Base-by-base conservation (phyloP, 179 eudicot species). In the Heliamphora ciliata region DNA sequence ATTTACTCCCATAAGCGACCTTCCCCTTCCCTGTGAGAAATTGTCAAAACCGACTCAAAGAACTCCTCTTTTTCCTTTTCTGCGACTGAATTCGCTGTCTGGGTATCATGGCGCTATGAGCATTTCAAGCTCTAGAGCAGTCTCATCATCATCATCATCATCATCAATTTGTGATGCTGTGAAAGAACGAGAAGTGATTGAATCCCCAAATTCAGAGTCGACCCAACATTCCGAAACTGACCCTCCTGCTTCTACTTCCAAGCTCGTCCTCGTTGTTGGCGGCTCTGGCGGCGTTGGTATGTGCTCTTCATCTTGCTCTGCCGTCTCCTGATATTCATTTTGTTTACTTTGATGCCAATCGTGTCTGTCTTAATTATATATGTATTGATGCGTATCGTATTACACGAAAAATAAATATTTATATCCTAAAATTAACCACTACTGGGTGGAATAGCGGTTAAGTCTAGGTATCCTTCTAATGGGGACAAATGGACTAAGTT, bases 251-350 rank as follows among this genome's bases (percentile, higher is more conserved):
- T 82, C 92, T 31, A 31, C 40, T 72, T 87, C 90, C 76, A 92
- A 95, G 89, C 78, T 90, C 51, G 96, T 95, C 84, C 96, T 95
- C 66, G 98, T 95, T 68, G 90, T 89, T 81, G 98, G 98, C 75
- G 98, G 94, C 85, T 83, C 97, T 18, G 98, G 98, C 18, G 98
- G 98, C 54, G 98, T 95, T n/a, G 98, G 98, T 94, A 88, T 47
- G 47, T 83, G 2, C 46, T 56, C 56, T 55, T 78, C 40, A 6
- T 0, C 55, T 61, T 69, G 64, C 70, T 0, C 56, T 8, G 31
- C 40, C 50, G 40, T 8, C 18, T 10, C 17, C 51, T 8, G 5
- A 59, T 44, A 2, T 76, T 24, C 79, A 7, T 76, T 11, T 76
- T 56, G n/a, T 74, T 54, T 15, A 17, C 9, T 9, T 1, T 24